These are phyloP conservation scores for Suillus decipiens DNA, from an alignment of 768 basidiomycete genomes.

Conservation along the genomic window DNA sequence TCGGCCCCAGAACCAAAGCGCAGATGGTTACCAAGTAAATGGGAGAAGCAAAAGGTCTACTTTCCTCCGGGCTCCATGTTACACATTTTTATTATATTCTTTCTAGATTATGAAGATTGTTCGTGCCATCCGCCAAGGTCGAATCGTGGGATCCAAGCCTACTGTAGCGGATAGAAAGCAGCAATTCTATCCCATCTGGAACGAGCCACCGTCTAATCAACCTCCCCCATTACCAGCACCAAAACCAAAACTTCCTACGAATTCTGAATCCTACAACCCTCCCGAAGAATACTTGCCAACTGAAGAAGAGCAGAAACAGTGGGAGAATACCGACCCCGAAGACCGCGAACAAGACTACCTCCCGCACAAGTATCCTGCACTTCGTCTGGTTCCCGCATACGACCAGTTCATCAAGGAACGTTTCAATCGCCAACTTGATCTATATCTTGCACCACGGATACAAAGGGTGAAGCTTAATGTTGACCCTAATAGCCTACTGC, in stretches of 20 bases:
- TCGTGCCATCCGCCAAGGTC: conserved; percentile 94
- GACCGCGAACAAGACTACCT: conserved; percentile 90
- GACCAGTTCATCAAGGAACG: conserved; percentile 90
- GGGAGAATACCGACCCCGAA: conserved; percentile 82
- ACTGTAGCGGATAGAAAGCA: conserved; percentile 63
- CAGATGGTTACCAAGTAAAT: conserved; percentile 96
- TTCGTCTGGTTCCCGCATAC: conserved; percentile 92
- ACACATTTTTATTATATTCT: conserved; percentile 9
- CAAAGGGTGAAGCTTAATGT: conserved; percentile 87
- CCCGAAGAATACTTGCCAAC: conserved; percentile 95
- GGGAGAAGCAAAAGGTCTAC: conserved; percentile 97
- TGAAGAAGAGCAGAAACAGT: conserved; percentile 76
- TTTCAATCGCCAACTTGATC: conserved; percentile 90
- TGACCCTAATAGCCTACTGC: conserved; percentile 88
- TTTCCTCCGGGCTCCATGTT: neutral
- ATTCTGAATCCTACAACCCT: conserved; percentile 98
- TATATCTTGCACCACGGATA: conserved; percentile 94
- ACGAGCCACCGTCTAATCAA: conserved; percentile 68
- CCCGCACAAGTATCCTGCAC: conserved; percentile 79
- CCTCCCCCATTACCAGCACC: conserved; percentile 92
- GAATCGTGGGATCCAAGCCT: conserved; percentile 89
- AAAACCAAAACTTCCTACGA: conserved; percentile 83
- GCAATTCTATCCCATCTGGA: conserved; percentile 89
- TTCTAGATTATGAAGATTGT: conserved; percentile 97
- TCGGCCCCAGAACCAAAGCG: conserved; percentile 94